These are phyloP conservation scores for Marchantia polymorpha DNA, from an alignment of 225 moss, liverwort and hornwort species.

Conservation along the genomic window DNA sequence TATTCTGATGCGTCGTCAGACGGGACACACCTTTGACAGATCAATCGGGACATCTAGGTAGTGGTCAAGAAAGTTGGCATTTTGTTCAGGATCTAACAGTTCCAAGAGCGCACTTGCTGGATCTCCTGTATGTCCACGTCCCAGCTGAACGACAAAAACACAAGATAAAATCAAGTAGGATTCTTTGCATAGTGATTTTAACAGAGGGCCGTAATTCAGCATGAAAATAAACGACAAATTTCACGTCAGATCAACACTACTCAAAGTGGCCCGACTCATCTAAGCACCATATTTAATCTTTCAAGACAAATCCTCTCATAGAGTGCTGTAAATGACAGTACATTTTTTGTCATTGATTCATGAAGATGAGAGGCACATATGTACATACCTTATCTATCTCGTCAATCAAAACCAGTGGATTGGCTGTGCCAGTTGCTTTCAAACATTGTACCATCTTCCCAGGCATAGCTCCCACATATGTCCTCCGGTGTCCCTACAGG, in stretches of 20 bases:
- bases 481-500: conserved; percentile 88
- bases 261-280: not conserved
- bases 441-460: conserved; percentile 99
- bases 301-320: not conserved
- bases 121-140: conserved; percentile 94
- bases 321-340: not conserved
- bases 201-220: not conserved
- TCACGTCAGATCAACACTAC: not conserved
- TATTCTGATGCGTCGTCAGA: too few species aligned
- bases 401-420: conserved; percentile 91
- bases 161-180: not conserved
- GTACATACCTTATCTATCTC: conserved; percentile 88
- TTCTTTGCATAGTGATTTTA: not conserved
- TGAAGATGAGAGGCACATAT: not conserved
- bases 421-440: conserved; percentile 86
- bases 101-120: conserved; percentile 97
- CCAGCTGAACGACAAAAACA: conserved; percentile 50
- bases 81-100: conserved; percentile 96
- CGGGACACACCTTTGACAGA: conserved; percentile 71
- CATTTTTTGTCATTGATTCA: not conserved
- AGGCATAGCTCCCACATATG: conserved; percentile 99
- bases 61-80: conserved; percentile 89
- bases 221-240: not conserved
- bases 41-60: conserved; percentile 98
- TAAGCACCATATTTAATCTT: not conserved